Conservation (phyloP, 306 rosid species). For the Rosa rugosa region DNA sequence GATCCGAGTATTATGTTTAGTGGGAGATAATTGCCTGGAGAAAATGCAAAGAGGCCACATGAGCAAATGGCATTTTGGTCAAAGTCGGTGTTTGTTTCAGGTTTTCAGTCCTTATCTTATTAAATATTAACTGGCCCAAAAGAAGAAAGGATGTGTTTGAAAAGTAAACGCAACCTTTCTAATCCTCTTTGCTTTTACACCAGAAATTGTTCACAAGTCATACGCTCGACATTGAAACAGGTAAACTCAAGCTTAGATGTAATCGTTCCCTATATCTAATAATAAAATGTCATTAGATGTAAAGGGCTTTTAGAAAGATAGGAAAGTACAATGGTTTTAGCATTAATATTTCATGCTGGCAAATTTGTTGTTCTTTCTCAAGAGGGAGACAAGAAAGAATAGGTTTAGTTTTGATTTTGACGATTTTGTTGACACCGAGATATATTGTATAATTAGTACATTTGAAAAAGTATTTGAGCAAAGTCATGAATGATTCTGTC, state of each 20-base stretch:
- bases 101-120: neutral
- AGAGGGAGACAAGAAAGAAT: too few species aligned
- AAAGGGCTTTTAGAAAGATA: neutral
- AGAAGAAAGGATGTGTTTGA: slow-evolving; percentile 27
- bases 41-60: neutral
- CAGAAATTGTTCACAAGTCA: slow-evolving; percentile 13
- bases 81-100: slow-evolving; percentile 40
- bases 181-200: slow-evolving; percentile 14
- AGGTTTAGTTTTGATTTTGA: too few species aligned
- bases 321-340: too few species aligned
- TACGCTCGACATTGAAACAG: slow-evolving; percentile 11
- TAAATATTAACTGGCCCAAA: neutral
- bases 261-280: slow-evolving; percentile 29
- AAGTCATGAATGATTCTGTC: too few species aligned
- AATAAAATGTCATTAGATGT: too few species aligned
- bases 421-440: too few species aligned
- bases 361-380: too few species aligned
- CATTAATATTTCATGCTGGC: too few species aligned
- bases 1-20: neutral
- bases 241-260: slow-evolving; percentile 29
- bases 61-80: slow-evolving; percentile 26
- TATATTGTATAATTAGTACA: too few species aligned
- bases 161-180: slow-evolving; percentile 30
- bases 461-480: too few species aligned
- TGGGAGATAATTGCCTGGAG: slow-evolving; percentile 22